Percentiles rank a stretch among this genome's conserved stretches.
phyloP scores from a whole-genome alignment of 345 rosid species.

The Alliaria petiolata region DNA sequence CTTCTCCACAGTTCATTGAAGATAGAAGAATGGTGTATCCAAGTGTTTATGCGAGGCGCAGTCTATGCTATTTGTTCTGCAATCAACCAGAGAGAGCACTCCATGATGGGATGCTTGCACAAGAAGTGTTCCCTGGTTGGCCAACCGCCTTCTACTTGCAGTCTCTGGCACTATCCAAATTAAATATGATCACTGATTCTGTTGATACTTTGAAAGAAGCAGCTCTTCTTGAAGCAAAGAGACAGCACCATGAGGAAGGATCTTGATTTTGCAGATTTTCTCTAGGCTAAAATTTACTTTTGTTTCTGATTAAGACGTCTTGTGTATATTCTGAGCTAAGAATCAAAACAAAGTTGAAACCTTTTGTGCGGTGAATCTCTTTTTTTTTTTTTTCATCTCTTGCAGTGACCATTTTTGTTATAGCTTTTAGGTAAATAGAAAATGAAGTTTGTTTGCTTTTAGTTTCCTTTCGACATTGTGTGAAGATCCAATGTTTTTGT shows the following conservation, averaged over 20 bases:
- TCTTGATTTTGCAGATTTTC: conserved; percentile 24
- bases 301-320: not conserved
- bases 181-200: conserved; percentile 81
- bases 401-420: not conserved
- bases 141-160: conserved; percentile 92
- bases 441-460: not conserved
- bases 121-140: conserved; percentile 73
- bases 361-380: not conserved
- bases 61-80: conserved; percentile 73
- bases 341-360: not conserved
- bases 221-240: conserved; percentile 71
- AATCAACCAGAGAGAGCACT: conserved; percentile 79
- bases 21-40: conserved; percentile 64
- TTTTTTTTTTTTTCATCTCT: not conserved
- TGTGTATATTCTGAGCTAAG: not conserved
- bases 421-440: not conserved
- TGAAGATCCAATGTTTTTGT: not conserved
- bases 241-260: conserved; percentile 42
- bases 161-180: conserved; percentile 85
- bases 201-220: conserved; percentile 87
- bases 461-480: not conserved
- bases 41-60: conserved; percentile 83
- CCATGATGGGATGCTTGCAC: conserved; percentile 91
- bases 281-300: not conserved
- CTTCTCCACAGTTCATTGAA: conserved; percentile 57